Evolutionary conservation across 257 asterid species (phyloP).

Genomic region (Solanum gracilifrons): DNA sequence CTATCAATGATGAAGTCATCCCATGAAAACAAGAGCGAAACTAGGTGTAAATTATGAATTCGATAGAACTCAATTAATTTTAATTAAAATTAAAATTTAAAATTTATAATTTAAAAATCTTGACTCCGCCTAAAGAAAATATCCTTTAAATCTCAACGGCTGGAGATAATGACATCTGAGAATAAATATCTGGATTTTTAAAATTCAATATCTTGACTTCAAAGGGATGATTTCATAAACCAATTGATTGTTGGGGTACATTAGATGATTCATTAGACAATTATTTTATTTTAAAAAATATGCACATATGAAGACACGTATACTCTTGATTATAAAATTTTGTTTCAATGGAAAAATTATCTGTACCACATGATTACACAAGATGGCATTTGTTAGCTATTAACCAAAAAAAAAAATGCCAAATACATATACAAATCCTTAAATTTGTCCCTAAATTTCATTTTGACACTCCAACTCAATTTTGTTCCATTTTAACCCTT

Average conservation of each 20-base stretch:
- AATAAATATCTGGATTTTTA: not conserved
- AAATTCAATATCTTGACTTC: not conserved
- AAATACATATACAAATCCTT: too few species aligned
- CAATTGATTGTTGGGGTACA: not conserved
- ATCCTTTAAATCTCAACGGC: accelerated
- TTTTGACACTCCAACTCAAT: too few species aligned
- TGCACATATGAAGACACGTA: not conserved
- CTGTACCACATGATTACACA: not conserved
- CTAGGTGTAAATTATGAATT: too few species aligned
- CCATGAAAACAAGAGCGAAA: not conserved
- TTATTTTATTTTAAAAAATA: not conserved
- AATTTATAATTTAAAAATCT: too few species aligned
- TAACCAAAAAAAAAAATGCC: too few species aligned
- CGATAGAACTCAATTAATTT: too few species aligned
- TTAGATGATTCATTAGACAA: not conserved
- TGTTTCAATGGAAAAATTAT: not conserved
- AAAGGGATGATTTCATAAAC: not conserved
- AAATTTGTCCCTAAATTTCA: too few species aligned
- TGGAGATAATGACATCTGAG: not conserved
- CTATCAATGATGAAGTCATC: not conserved
- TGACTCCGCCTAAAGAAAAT: accelerated
- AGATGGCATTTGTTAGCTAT: not conserved
- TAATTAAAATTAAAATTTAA: too few species aligned
- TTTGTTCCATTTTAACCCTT: too few species aligned
- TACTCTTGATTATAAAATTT: not conserved